Percentiles rank a stretch among this genome's conserved stretches.
phyloP scores from a whole-genome alignment of 192 early-diverging fungal genomes.

The Coemansia sp. region DNA sequence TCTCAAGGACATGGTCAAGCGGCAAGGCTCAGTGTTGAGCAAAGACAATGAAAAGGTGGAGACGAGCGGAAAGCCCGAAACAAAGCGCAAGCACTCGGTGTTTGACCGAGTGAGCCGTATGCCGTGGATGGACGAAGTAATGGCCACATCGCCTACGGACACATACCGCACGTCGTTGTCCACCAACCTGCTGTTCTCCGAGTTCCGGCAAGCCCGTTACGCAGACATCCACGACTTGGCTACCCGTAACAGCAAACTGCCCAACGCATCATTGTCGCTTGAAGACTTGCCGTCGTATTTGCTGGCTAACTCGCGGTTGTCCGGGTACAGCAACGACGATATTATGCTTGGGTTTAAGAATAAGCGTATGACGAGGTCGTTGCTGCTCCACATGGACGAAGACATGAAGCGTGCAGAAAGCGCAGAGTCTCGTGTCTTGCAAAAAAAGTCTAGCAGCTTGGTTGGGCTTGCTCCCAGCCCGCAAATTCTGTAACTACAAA shows the following conservation, averaged over 20 bases:
- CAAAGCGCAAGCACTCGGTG: conserved; percentile 20
- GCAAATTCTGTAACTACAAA: conserved; percentile 12
- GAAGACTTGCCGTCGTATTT: conserved; percentile 2
- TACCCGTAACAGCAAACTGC: conserved; percentile 41
- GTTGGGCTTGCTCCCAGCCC: conserved; percentile 28
- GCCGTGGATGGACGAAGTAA: conserved; percentile 51
- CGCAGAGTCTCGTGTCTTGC: too few relatives aligned
- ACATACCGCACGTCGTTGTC: conserved; percentile 36
- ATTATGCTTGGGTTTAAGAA: conserved; percentile 1
- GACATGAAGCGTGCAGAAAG: too few relatives aligned
- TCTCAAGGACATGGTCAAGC: neutral
- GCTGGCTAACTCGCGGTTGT: neutral
- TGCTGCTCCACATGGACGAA: conserved; percentile 8
- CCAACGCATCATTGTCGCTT: conserved; percentile 1
- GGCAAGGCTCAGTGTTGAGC: neutral
- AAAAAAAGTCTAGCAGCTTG: conserved; percentile 20
- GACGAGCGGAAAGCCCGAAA: neutral
- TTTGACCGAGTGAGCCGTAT: conserved; percentile 35
- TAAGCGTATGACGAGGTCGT: conserved; percentile 8
- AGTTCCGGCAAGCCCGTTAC: conserved; percentile 16
- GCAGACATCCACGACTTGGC: conserved; percentile 35
- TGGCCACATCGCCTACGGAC: conserved; percentile 46
- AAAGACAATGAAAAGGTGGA: neutral
- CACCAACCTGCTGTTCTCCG: conserved; percentile 1
- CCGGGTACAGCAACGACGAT: neutral